These are phyloP conservation scores for Capsicum rhomboideum DNA, from an alignment of 257 asterid genomes.

Conservation along the genomic window DNA sequence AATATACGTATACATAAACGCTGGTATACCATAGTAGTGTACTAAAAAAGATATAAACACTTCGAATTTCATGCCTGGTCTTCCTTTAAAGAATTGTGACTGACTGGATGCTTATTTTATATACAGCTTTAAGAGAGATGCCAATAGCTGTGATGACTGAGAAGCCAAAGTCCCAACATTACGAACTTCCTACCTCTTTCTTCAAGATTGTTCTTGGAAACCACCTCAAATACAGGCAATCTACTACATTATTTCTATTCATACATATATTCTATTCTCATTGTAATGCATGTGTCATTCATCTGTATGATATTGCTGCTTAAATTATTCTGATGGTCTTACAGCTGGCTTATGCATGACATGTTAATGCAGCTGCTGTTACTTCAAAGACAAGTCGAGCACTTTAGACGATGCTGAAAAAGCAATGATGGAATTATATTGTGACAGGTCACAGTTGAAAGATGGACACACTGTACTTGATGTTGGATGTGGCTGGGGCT, in stretches of 20 bases:
- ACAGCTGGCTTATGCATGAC: not conserved
- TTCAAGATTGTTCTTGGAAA: constrained; percentile 86
- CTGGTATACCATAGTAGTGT: no score
- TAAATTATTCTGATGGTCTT: not conserved
- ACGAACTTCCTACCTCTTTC: constrained; percentile 87
- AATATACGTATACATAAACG: no score
- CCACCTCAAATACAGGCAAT: constrained; percentile 78
- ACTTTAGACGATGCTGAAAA: constrained; percentile 86
- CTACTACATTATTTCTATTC: not conserved
- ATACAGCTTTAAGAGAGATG: constrained; percentile 79
- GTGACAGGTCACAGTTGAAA: constrained; percentile 72
- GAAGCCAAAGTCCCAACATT: constrained; percentile 70
- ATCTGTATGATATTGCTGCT: not conserved
- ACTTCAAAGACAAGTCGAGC: constrained; percentile 48
- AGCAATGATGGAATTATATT: constrained; percentile 76
- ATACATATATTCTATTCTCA: not conserved
- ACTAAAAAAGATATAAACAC: no score
- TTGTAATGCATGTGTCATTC: not conserved
- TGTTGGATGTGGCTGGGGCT: constrained; percentile 99
- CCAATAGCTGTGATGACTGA: constrained; percentile 86
- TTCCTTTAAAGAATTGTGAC: not conserved
- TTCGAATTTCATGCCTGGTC: not conserved
- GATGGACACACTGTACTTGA: constrained; percentile 91
- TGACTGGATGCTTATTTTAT: constrained; percentile 22
- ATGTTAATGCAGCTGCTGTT: constrained; percentile 58